phyloP scores from a whole-genome alignment of 805 yeast species.

The Starmerella bombicola region DNA sequence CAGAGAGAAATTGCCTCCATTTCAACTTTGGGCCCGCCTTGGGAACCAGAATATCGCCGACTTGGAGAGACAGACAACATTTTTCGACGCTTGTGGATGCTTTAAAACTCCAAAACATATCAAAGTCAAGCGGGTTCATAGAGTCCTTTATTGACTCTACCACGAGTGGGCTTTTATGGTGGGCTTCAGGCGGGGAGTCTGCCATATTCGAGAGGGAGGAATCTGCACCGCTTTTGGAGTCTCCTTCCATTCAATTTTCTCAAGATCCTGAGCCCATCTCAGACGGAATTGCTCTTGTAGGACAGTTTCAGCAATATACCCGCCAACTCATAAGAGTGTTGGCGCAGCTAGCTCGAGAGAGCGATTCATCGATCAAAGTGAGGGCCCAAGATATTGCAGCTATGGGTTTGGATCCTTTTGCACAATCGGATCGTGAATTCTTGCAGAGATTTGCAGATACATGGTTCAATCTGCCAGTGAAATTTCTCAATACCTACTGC shows the following conservation, averaged over 20 bases:
- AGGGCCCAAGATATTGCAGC: conserved; percentile 39
- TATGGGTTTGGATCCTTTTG: conserved; percentile 49
- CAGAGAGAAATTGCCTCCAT: conserved; percentile 8
- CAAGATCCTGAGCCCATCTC: conserved; percentile 20
- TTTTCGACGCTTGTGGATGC: conserved; percentile 19
- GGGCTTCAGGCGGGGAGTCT: conserved; percentile 74
- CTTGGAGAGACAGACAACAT: conserved; percentile 24
- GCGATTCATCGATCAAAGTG: conserved; percentile 23
- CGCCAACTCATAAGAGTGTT: conserved; percentile 33
- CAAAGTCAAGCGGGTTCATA: conserved; percentile 6
- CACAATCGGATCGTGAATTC: conserved; percentile 36
- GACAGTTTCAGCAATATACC: conserved; percentile 42
- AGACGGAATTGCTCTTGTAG: conserved; percentile 34
- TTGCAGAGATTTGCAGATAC: conserved; percentile 32
- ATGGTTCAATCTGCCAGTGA: conserved; percentile 41
- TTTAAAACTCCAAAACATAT: conserved; percentile 9
- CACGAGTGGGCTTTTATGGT: conserved; percentile 54
- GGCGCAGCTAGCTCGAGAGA: conserved; percentile 31
- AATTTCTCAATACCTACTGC: conserved; percentile 29
- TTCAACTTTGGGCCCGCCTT: conserved; percentile 6
- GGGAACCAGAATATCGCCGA: conserved; percentile 12
- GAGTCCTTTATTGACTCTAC: conserved; percentile 19
- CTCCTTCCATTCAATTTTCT: conserved; percentile 1
- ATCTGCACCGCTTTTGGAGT: conserved; percentile 11
- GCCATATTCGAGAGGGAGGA: conserved; percentile 27